Evolutionary conservation across 192 early-diverging fungal genomes (phyloP), one percentile per base, ranked within the genome.

Genomic region (Nowakowskiella sp.): DNA sequence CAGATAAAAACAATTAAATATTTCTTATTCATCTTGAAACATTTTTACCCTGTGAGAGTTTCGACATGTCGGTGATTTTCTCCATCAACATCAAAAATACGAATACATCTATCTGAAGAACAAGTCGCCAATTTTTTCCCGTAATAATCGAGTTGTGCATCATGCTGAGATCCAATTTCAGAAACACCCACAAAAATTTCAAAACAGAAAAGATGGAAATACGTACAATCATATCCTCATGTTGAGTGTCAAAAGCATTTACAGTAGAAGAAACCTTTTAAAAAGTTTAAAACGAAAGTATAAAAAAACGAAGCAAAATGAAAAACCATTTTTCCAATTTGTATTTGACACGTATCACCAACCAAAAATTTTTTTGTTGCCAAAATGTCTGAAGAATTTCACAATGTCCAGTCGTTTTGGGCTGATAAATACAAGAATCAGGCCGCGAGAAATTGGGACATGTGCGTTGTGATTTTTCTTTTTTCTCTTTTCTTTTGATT

Each of bases 71-170:
- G 72, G 24, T 88, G 84, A 25, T 59, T 66, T 25, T 84, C 84
- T 27, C 82, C 83, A 49, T 88, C 86, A 29, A 94, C 83, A 44
- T 96, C 88, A 61, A 94, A 99, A 27, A 99, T 81, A 44, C 84
- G 84, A 61, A 99, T 89, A 43, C 89, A 85, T 42, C 89, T 75
- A 65, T 99, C 96, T 5, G 94, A 97, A 29, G 96, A 99, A 70
- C 89, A 90, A 1, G 96, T 99, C 3, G 96, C 96, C n/a, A 99
- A 76, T 28, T 85, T 82, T 62, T 89, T 87, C 55, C 91, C 80
- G 67, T 83, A 87, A 70, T 86, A 88, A 68, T 88, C 85, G 42
- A 86, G 68, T 62, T 87, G 85, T 6, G 84, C 83, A 73, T 88
- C 86, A 63, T 88, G 88, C 73, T 80, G 44, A 26, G 5, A 39